A percentile compares a stretch with the other conserved stretches of the same genome.
phyloP scores from a whole-genome alignment of 257 asterid genomes.

The Avicennia marina region DNA sequence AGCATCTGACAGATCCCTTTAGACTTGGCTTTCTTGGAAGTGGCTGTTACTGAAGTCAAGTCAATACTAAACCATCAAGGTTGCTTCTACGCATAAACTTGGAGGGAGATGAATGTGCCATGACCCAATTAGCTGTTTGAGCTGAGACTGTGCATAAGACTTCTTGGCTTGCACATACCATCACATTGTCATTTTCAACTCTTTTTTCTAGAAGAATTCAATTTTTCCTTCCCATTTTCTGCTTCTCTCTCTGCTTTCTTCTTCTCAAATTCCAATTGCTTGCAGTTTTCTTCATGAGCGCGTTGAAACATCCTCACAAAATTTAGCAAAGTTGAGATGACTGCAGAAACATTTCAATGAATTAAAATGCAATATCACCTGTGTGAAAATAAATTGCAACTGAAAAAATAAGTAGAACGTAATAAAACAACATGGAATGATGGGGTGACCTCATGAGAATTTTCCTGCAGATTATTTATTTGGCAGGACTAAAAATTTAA shows the following conservation, averaged over 20 bases:
- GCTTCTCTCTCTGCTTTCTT: constrained; percentile 63
- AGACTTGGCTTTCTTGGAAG: not conserved
- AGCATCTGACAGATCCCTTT: too few species aligned
- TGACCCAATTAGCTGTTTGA: not conserved
- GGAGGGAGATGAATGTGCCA: not conserved
- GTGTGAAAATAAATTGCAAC: not conserved
- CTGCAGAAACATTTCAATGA: constrained; percentile 40
- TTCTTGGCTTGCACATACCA: constrained; percentile 16
- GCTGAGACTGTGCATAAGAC: constrained; percentile 19
- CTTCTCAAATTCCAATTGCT: constrained; percentile 66
- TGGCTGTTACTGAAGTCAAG: not conserved
- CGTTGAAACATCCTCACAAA: constrained; percentile 67
- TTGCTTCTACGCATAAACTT: not conserved
- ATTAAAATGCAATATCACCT: too few species aligned
- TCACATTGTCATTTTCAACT: constrained; percentile 19
- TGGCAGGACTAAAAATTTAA: too few species aligned
- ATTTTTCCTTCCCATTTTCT: constrained; percentile 32
- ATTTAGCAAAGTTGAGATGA: constrained; percentile 63
- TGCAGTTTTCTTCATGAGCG: constrained; percentile 66
- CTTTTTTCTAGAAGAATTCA: constrained; percentile 21
- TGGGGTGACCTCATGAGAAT: not conserved
- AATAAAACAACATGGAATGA: not conserved
- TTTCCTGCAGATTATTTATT: too few species aligned
- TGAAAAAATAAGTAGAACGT: not conserved
- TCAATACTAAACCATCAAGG: not conserved